A percentile compares a stretch with the other conserved stretches of the same genome.
Conservation (phyloP, 2,329 filamentous ascomycete genomes). For the Calonectria fujianensis region DNA sequence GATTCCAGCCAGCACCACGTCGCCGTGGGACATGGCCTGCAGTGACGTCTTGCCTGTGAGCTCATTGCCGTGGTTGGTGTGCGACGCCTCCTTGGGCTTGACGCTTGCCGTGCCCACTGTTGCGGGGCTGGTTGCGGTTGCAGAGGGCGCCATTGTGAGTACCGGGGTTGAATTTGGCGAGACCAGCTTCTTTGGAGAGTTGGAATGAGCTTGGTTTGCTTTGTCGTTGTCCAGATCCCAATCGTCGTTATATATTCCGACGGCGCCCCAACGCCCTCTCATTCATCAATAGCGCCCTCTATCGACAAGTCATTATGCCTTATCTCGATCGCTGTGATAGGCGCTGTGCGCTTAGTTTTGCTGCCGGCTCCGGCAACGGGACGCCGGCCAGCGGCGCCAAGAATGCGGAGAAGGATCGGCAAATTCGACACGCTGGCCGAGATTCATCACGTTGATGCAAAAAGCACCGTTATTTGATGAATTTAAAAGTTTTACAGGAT, state of each 20-base stretch:
- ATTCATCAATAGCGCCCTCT: slow-evolving; percentile 14
- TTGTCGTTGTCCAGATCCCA: neutral
- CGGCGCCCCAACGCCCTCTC: slow-evolving; percentile 4
- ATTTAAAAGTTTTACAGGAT: neutral
- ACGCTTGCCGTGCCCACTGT: slow-evolving; percentile 36
- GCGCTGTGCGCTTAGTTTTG: neutral
- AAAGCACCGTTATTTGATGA: neutral
- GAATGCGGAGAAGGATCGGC: neutral
- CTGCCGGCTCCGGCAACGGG: neutral
- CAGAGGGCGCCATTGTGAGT: slow-evolving; percentile 39
- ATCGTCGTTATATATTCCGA: slow-evolving; percentile 2
- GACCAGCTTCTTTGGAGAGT: neutral
- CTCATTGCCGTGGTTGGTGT: slow-evolving; percentile 50
- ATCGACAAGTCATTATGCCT: slow-evolving; percentile 10
- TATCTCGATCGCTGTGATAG: slow-evolving; percentile 22
- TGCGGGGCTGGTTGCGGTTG: slow-evolving; percentile 23
- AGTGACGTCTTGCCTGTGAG: slow-evolving; percentile 51
- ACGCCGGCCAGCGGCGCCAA: neutral
- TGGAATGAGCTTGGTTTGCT: neutral
- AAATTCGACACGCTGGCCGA: neutral
- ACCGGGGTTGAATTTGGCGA: neutral
- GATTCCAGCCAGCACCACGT: slow-evolving; percentile 51
- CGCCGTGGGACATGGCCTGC: slow-evolving; percentile 54
- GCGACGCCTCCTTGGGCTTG: slow-evolving; percentile 41
- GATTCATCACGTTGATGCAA: neutral